phyloP scores from a whole-genome alignment of 352 stramenopile genomes.

The Phytophthora pinifolia region DNA sequence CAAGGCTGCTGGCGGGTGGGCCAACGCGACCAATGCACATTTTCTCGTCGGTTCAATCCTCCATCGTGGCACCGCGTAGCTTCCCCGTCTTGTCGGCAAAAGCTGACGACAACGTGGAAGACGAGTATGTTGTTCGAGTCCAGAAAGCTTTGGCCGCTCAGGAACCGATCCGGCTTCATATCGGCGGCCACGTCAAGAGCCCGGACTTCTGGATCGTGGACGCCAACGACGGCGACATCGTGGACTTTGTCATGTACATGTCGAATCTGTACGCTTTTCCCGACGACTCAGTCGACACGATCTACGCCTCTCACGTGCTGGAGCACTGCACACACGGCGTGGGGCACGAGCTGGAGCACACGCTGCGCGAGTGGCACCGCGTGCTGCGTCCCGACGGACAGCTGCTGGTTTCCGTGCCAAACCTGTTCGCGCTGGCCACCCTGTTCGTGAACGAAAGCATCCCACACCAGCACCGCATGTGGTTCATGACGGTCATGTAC shows the following conservation, averaged over 20 bases:
- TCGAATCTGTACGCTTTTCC: constrained; percentile 68
- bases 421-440: constrained; percentile 55
- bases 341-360: constrained; percentile 41
- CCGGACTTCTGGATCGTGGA: constrained; percentile 77
- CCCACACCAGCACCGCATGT: constrained; percentile 50
- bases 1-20: constrained; percentile 5
- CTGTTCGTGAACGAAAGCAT: constrained; percentile 64
- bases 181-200: constrained; percentile 48
- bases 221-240: constrained; percentile 37
- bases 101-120: constrained; percentile 30
- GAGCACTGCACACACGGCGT: constrained; percentile 75
- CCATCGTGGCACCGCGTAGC: constrained; percentile 21
- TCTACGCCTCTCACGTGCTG: constrained; percentile 80
- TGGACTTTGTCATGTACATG: constrained; percentile 73
- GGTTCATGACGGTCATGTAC: constrained; percentile 78
- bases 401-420: constrained; percentile 64
- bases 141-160: constrained; percentile 27
- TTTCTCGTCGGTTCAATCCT: constrained; percentile 32
- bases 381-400: constrained; percentile 58
- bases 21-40: constrained; percentile 39
- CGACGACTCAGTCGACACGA: constrained; percentile 47
- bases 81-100: constrained; percentile 44
- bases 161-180: constrained; percentile 54
- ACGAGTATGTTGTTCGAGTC: constrained; percentile 45
- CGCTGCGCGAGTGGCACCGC: constrained; percentile 71